A percentile compares a stretch with the other conserved stretches of the same genome.
phyloP scores from a whole-genome alignment of 805 yeast genomes.

The Wickerhamomyces bovis region DNA sequence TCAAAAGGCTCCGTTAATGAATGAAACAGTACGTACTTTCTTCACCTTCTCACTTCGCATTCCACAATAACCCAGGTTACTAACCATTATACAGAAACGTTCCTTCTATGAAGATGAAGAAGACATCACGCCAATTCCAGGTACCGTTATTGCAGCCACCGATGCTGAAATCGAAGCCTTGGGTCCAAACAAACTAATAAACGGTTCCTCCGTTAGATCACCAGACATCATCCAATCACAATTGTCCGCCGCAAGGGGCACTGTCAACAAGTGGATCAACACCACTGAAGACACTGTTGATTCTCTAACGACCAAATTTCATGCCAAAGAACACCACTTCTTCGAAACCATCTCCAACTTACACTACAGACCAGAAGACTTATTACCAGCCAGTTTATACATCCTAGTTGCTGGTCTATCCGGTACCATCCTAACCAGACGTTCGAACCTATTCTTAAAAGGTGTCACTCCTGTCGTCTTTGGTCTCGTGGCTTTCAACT shows the following conservation, averaged over 20 bases:
- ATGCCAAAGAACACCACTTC: conserved; percentile 56
- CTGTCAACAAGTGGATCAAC: conserved; percentile 17
- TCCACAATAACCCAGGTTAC: not conserved
- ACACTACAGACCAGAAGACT: conserved; percentile 59
- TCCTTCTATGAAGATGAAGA: conserved; percentile 46
- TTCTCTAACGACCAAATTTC: conserved; percentile 42
- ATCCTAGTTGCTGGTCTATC: conserved; percentile 61
- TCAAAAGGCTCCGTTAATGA: conserved; percentile 2
- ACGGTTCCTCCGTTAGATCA: conserved; percentile 54
- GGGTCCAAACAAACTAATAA: conserved; percentile 43
- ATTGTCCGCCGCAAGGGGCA: conserved; percentile 43
- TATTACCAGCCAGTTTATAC: conserved; percentile 67
- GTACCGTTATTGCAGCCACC: conserved; percentile 40
- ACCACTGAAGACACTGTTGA: conserved; percentile 36
- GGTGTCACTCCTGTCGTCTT: conserved; percentile 50
- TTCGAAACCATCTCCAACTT: conserved; percentile 57
- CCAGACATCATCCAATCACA: conserved; percentile 41
- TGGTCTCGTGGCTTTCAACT: conserved; percentile 59
- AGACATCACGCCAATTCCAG: conserved; percentile 42
- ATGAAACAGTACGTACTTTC: not conserved
- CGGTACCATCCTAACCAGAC: conserved; percentile 70
- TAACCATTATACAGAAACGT: conserved; percentile 1
- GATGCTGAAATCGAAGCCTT: conserved; percentile 35
- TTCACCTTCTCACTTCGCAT: not conserved
- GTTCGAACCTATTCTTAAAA: conserved; percentile 51